phyloP scores from a whole-genome alignment of 2,329 filamentous ascomycete species.

The Colletotrichum truncatum region DNA sequence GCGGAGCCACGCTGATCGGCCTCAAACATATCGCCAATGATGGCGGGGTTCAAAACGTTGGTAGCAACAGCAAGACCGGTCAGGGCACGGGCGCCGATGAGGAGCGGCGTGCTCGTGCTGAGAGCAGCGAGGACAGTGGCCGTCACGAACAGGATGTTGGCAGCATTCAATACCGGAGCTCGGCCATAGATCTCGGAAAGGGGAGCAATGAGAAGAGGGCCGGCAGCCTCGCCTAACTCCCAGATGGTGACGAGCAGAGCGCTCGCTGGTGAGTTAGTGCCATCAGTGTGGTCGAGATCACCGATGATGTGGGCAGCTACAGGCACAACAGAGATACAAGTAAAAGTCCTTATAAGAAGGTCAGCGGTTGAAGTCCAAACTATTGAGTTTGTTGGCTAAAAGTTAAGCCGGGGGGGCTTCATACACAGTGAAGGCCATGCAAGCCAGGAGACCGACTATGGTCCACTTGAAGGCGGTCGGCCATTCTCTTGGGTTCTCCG shows the following conservation, averaged over 20 bases:
- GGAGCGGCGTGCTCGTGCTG: constrained; percentile 51
- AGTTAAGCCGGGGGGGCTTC: constrained; percentile 28
- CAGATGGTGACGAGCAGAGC: constrained; percentile 76
- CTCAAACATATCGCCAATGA: constrained; percentile 70
- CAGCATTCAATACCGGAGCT: constrained; percentile 61
- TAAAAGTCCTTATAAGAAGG: constrained; percentile 57
- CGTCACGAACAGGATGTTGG: constrained; percentile 60
- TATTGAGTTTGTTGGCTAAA: neutral
- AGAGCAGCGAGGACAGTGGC: constrained; percentile 58
- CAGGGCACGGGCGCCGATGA: constrained; percentile 64
- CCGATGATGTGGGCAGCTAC: constrained; percentile 60
- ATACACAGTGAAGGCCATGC: constrained; percentile 67
- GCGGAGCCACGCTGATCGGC: constrained; percentile 65
- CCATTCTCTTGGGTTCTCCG: constrained; percentile 62
- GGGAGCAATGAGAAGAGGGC: constrained; percentile 69
- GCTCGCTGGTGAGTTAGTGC: constrained; percentile 53
- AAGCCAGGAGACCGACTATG: constrained; percentile 60
- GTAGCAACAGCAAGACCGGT: constrained; percentile 71
- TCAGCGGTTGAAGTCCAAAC: neutral
- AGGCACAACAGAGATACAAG: constrained; percentile 64
- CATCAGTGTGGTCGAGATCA: constrained; percentile 51
- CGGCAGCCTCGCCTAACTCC: constrained; percentile 72
- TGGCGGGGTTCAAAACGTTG: constrained; percentile 70
- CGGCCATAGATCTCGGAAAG: constrained; percentile 69
- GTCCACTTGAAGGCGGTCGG: constrained; percentile 59